Percentiles rank a stretch among this genome's conserved stretches.
Conservation (phyloP, 2,329 filamentous ascomycete genomes). For the Diaporthe sp. region DNA sequence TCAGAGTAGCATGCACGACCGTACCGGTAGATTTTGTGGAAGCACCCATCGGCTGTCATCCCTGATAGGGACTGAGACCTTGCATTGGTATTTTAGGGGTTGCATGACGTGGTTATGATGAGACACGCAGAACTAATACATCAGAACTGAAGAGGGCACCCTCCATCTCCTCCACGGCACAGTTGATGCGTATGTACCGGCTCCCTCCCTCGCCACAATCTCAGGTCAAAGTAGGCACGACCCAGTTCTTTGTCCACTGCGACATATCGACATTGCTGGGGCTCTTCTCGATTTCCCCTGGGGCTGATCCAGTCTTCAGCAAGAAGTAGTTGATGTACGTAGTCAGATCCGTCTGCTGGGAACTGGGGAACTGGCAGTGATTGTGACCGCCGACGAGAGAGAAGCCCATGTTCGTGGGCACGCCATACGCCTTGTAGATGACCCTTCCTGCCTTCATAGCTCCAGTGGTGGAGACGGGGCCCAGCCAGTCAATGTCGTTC, state of each 20-base stretch:
- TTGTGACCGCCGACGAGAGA: slow-evolving; percentile 67
- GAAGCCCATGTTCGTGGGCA: slow-evolving; percentile 69
- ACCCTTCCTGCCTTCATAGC: slow-evolving; percentile 69
- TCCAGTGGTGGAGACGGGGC: slow-evolving; percentile 68
- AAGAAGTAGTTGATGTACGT: slow-evolving; percentile 70
- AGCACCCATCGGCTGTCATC: neutral
- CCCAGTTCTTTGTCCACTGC: slow-evolving; percentile 58
- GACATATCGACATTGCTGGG: slow-evolving; percentile 54
- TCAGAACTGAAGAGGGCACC: neutral
- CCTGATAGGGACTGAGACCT: neutral
- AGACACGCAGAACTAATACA: neutral
- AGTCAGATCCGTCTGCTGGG: slow-evolving; percentile 65
- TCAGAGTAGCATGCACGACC: slow-evolving; percentile 1
- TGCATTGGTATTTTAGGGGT: neutral
- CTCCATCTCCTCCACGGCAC: neutral
- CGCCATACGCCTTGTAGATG: slow-evolving; percentile 68
- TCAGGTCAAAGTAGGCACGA: slow-evolving; percentile 54
- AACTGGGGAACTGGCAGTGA: slow-evolving; percentile 69
- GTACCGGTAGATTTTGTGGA: neutral
- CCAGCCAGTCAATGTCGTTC: slow-evolving; percentile 73
- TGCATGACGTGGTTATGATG: slow-evolving; percentile 1
- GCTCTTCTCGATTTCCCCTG: slow-evolving; percentile 55
- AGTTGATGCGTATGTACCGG: neutral
- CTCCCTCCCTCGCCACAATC: neutral
- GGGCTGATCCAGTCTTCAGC: slow-evolving; percentile 53